Base-by-base conservation (phyloP, 805 yeast genomes). In the Wickerhamiella allomyrinae region DNA sequence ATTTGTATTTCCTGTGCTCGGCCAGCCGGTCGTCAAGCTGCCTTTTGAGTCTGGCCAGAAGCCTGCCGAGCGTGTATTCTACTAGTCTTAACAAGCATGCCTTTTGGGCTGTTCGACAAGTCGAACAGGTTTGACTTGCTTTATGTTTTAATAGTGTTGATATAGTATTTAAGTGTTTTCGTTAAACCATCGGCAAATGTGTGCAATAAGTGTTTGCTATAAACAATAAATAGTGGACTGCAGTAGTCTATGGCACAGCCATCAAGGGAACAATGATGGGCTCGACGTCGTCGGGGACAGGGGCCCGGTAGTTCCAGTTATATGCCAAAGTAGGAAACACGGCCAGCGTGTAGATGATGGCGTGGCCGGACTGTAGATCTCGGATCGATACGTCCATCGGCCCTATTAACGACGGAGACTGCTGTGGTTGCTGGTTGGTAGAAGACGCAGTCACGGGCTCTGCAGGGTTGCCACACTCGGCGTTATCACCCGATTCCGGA, bases 21-120 rank as follows among this genome's bases (percentile, higher is more conserved):
- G 55, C 17, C 48, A 48, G 20, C 22, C 50, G 8, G 34, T 46
- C 6, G 33, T 36, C 29, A 36, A 29, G 37, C 47, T 56, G 20
- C 59, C 59, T 3, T 56, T 47, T 20, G 53, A 49, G 41, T 20
- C 27, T 6, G 21, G 31, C 22, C 45, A 35, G 41, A 8, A 19
- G 8, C 41, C 43, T 2, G 27, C 49, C 11, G 53, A 49, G 44
- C 46, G 53, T 13, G 38, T 37, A 17, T 49, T 45, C 15, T 41
- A 27, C 13, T 36, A 36, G 31, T 17, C 24, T 6, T 9, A 7
- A 22, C 24, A 22, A 7, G 24, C 24, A 9, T 22, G n/a, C n/a
- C n/a, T n/a, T n/a, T n/a, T n/a, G n/a, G n/a, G n/a, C n/a, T n/a
- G n/a, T n/a, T n/a, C n/a, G n/a, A n/a, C n/a, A n/a, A n/a, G n/a